Evolutionary conservation across 441 rosid genomes (phyloP).

Genomic region (Bruguiera hainesii): DNA sequence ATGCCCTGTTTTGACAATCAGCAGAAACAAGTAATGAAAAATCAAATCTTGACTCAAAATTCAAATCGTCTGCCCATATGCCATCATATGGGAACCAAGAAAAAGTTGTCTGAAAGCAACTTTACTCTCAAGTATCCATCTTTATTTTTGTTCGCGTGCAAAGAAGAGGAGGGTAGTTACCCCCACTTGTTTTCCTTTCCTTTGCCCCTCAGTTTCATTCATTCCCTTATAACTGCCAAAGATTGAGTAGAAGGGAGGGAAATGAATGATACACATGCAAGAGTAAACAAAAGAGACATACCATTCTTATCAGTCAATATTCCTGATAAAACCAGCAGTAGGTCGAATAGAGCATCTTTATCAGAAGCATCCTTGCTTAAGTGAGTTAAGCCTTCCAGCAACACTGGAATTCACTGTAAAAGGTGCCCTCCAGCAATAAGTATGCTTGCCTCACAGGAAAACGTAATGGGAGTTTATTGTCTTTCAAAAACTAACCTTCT

Average conservation of each 20-base stretch:
- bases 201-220: no score
- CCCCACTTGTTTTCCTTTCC: no score
- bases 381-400: constrained; percentile 58
- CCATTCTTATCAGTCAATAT: constrained; percentile 65
- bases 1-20: constrained; percentile 40
- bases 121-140: no score
- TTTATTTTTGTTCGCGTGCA: no score
- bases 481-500: constrained; percentile 47
- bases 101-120: no score
- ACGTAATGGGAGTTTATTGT: constrained; percentile 12
- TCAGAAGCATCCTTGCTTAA: constrained; percentile 48
- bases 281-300: constrained; percentile 21
- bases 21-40: constrained; percentile 8
- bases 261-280: background rate
- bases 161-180: no score
- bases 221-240: no score
- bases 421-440: constrained; percentile 4
- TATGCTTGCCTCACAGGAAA: constrained; percentile 14
- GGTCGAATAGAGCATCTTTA: constrained; percentile 57
- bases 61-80: background rate
- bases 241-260: background rate
- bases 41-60: background rate
- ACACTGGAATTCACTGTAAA: constrained; percentile 59
- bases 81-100: background rate
- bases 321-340: constrained; percentile 76